phyloP scores from a whole-genome alignment of 2,329 filamentous ascomycete genomes.

The Colletotrichum sp. region DNA sequence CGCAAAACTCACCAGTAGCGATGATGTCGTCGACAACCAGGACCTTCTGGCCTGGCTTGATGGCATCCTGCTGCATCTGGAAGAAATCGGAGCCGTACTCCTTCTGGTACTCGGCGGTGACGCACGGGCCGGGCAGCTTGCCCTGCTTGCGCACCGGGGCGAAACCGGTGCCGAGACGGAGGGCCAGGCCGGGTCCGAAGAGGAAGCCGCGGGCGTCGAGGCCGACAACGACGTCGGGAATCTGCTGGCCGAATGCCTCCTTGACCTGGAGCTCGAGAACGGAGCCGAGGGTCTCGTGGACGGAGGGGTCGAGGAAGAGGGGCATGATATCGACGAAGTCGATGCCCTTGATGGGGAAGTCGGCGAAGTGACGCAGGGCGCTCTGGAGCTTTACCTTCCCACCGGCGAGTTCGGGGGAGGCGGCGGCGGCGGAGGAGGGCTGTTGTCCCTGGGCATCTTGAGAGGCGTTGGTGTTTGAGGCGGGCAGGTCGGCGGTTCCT shows the following conservation, averaged over 20 bases:
- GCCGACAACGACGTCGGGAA: slow-evolving; percentile 89
- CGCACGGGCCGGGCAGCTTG: slow-evolving; percentile 90
- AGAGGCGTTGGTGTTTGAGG: slow-evolving; percentile 33
- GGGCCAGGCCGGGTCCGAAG: slow-evolving; percentile 88
- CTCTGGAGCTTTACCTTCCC: slow-evolving; percentile 73
- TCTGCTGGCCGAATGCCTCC: slow-evolving; percentile 62
- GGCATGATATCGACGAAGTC: slow-evolving; percentile 98
- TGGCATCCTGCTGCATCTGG: slow-evolving; percentile 89
- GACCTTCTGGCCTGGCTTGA: slow-evolving; percentile 87
- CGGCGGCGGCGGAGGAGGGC: slow-evolving; percentile 65
- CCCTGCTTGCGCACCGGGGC: slow-evolving; percentile 94
- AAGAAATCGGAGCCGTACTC: slow-evolving; percentile 96
- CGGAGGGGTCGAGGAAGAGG: slow-evolving; percentile 79
- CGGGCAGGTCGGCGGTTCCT: slow-evolving; percentile 26
- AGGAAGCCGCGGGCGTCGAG: slow-evolving; percentile 95
- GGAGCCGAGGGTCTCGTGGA: slow-evolving; percentile 79
- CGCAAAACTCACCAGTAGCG: slow-evolving; percentile 78
- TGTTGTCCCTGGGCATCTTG: slow-evolving; percentile 69
- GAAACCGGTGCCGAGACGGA: slow-evolving; percentile 83
- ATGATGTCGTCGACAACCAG: slow-evolving; percentile 98
- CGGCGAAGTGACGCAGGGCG: slow-evolving; percentile 83
- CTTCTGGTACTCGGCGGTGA: slow-evolving; percentile 88
- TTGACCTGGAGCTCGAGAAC: slow-evolving; percentile 85
- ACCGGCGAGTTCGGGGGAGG: slow-evolving; percentile 70
- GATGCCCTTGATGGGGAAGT: slow-evolving; percentile 92